Conservation (phyloP, 2,329 filamentous ascomycete genomes). For the Zymoseptoria pseudotritici region DNA sequence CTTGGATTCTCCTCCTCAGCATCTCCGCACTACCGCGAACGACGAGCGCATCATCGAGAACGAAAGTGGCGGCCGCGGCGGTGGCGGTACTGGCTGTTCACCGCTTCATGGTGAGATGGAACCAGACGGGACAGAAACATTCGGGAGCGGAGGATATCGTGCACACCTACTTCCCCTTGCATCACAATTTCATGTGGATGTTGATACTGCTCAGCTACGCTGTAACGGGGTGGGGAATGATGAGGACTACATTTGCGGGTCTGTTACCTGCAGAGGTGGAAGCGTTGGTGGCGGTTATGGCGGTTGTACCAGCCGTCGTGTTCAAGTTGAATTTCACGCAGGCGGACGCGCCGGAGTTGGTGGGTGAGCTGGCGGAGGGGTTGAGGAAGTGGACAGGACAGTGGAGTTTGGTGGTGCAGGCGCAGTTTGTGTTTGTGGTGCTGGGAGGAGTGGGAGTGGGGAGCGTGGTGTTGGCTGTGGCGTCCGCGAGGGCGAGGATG, state of each 20-base stretch:
- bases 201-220: conserved; percentile 64
- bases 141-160: conserved; percentile 85
- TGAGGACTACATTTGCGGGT: conserved; percentile 22
- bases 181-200: conserved; percentile 65
- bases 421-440: conserved; percentile 32
- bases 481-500: conserved; percentile 10
- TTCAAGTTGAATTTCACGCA: conserved; percentile 89
- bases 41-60: background rate
- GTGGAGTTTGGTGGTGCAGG: conserved; percentile 30
- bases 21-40: conserved; percentile 4
- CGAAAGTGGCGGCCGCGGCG: conserved; percentile 11
- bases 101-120: conserved; percentile 72
- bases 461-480: conserved; percentile 17
- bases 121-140: conserved; percentile 95
- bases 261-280: conserved; percentile 20
- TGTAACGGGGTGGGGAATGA: conserved; percentile 46
- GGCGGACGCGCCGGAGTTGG: conserved; percentile 72
- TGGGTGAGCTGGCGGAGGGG: conserved; percentile 40
- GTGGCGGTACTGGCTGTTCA: conserved; percentile 49
- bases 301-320: conserved; percentile 54
- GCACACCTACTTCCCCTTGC: conserved; percentile 57
- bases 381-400: conserved; percentile 21
- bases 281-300: conserved; percentile 30
- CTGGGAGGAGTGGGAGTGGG: conserved; percentile 28
- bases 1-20: conserved; percentile 49